Base-by-base conservation (phyloP, 208 protist genomes). In the Crithidia brevicula region DNA sequence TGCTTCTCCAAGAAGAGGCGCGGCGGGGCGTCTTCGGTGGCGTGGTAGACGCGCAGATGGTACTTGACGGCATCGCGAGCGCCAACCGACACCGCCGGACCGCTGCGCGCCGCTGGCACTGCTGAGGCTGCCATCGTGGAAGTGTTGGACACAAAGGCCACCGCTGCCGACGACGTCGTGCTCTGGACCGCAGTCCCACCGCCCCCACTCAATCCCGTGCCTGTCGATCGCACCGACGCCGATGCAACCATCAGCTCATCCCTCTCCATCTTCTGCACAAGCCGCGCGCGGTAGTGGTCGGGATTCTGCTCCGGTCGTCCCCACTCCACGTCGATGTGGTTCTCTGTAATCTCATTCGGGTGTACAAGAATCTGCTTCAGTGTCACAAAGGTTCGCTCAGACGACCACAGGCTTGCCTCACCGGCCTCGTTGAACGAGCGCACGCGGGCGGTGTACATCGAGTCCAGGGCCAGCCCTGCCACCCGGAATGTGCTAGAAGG, bases 341-440 rank as follows among this genome's bases (percentile, higher is more conserved):
- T 82, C 79, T 97, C 92, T 15, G 89, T 86, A 42, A 95, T 89
- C 61, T 91, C 73, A 13, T 58, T 56, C 27, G 88, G 82, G 9
- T 69, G 54, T n/a, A 96, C 81, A 10, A 69, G 30, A 25, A 97
- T 31, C 22, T 63, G 85, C 42, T 61, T 77, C 50, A 91, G 84
- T 11, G 92, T 96, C 47, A 81, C 79, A 28, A 91, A 79, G 43
- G 63, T 60, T 51, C 93, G 64, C 46, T 67, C 72, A 10, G 85
- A 62, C 31, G 86, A 94, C 88, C 86, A 94, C 64, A 93, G 45
- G 45, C 83, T 92, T 30, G 58, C 57, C 62, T 80, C 49, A 22
- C 74, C 77, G 16, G 77, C 60, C 40, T 77, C 74, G 68, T 88
- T 89, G 53, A 86, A 81, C 47, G 87, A 92, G 45, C 81, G 83